Base-by-base conservation (phyloP, 192 early-diverging fungal genomes). In the Entomortierella chlamydospora region DNA sequence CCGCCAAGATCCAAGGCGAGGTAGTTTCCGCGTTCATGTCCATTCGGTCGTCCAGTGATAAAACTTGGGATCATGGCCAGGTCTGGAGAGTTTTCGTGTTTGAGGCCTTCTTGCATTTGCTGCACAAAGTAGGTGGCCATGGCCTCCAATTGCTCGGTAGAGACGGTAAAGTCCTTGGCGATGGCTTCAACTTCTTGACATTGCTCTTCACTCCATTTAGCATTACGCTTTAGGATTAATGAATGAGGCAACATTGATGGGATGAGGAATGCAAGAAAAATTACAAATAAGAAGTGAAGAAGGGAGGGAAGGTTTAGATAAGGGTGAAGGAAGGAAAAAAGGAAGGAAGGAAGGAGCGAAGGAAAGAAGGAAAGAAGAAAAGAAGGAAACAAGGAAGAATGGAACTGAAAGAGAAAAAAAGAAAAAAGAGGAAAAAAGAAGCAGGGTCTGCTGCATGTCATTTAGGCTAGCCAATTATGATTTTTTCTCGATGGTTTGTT, bases 1-100 rank as follows among this genome's bases (percentile, higher is more conserved):
- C 97, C 96, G 33, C 97, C 97, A 28, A 99, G 85, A 81, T 99
- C 97, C 43, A 99, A 82, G 29, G 97, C 95, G n/a, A 99, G 89
- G 80, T 88, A 95, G 17, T 86, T 88, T 29, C 97, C 97, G 26
- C 74, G 87, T 64, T 99, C 97, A 80, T 90, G 85, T 29, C 97
- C 97, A 33, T 90, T 92, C 4, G 96, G 95, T 0, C 90, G 82
- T n/a, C 89, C 84, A 45, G 85, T 83, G 59, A 99, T 94, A 83
- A 86, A 97, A 18, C 92, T 94, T 3, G 95, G 95, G 77, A 98
- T 93, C 96, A 96, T 95, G 37, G 90, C 85, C 59, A 93, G 34
- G 31, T 79, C 76, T 17, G 17, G 49, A 23, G 74, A 53, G 20
- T 53, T 25, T 22, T 85, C 72, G 34, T 68, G 63, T 26, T 67